A percentile compares a stretch with the other conserved stretches of the same genome.
phyloP scores from a whole-genome alignment of 345 rosid species.

The Syzygium grande region DNA sequence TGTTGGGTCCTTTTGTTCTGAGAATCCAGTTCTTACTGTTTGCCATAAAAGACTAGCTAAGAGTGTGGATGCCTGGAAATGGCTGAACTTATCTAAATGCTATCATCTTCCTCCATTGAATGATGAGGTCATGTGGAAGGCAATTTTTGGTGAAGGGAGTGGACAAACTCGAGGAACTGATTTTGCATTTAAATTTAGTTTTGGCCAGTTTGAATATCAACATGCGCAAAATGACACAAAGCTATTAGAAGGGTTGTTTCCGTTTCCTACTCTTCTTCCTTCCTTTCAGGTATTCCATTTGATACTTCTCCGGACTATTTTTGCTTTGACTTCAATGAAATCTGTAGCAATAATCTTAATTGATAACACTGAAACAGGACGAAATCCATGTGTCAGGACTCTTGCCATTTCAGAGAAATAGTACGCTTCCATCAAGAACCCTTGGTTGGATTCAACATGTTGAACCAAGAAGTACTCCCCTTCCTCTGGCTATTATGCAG shows the following conservation, averaged over 20 bases:
- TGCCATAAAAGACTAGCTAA: slow-evolving; percentile 45
- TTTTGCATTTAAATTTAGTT: slow-evolving; percentile 70
- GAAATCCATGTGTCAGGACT: slow-evolving; percentile 50
- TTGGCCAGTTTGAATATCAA: slow-evolving; percentile 47
- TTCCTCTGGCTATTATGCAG: slow-evolving; percentile 78
- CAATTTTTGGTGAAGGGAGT: slow-evolving; percentile 41
- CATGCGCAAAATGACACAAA: slow-evolving; percentile 47
- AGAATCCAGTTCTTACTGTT: slow-evolving; percentile 66
- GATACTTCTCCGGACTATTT: slow-evolving; percentile 5
- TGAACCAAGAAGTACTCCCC: slow-evolving; percentile 55
- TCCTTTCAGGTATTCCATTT: slow-evolving; percentile 49
- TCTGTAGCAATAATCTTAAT: background rate
- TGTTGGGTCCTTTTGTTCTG: slow-evolving; percentile 52
- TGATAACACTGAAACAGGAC: slow-evolving; percentile 38
- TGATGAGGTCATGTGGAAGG: slow-evolving; percentile 57
- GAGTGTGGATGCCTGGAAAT: slow-evolving; percentile 37
- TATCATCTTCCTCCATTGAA: slow-evolving; percentile 68
- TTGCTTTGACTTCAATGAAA: background rate
- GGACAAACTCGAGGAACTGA: slow-evolving; percentile 43
- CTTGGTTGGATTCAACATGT: slow-evolving; percentile 60
- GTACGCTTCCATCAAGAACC: slow-evolving; percentile 77
- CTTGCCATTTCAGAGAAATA: slow-evolving; percentile 81
- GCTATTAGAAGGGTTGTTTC: slow-evolving; percentile 69
- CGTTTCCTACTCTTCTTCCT: slow-evolving; percentile 93
- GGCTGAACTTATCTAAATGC: slow-evolving; percentile 48